phyloP scores from a whole-genome alignment of 164 flowering plant species.

The Vitis vinifera region DNA sequence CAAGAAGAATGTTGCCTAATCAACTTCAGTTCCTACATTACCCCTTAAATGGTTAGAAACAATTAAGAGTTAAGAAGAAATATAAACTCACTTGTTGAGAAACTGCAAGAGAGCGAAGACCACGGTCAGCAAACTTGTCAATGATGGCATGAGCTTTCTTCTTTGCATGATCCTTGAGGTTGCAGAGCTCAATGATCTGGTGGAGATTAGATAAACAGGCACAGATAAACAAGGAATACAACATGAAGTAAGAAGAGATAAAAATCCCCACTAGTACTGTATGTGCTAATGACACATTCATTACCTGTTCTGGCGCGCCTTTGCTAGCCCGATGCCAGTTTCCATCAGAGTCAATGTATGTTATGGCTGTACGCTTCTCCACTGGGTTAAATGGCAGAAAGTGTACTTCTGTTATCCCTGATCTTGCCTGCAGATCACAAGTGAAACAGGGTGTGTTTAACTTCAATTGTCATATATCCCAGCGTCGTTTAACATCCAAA shows the following conservation, averaged over 20 bases:
- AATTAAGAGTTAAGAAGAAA: not conserved
- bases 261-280: not conserved
- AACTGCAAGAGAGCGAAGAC: constrained; percentile 39
- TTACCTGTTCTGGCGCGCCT: constrained; percentile 44
- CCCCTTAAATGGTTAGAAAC: not conserved
- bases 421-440: constrained; percentile 31
- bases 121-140: constrained; percentile 44
- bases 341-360: constrained; percentile 33
- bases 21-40: not conserved
- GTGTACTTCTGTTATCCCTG: constrained; percentile 38
- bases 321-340: constrained; percentile 41
- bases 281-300: not conserved
- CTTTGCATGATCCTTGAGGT: constrained; percentile 23
- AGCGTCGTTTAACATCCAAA: not conserved
- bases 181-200: constrained; percentile 37
- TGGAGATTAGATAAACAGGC: not conserved
- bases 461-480: not conserved
- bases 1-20: not conserved
- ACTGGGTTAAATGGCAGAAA: constrained; percentile 47
- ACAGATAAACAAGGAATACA: not conserved
- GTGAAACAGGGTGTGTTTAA: not conserved
- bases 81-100: constrained; percentile 23
- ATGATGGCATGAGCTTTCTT: constrained; percentile 34
- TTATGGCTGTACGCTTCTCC: constrained; percentile 44
- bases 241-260: not conserved